These are phyloP conservation scores for Nigrospora sphaerica DNA, from an alignment of 2,329 filamentous ascomycete genomes.

Conservation along the genomic window DNA sequence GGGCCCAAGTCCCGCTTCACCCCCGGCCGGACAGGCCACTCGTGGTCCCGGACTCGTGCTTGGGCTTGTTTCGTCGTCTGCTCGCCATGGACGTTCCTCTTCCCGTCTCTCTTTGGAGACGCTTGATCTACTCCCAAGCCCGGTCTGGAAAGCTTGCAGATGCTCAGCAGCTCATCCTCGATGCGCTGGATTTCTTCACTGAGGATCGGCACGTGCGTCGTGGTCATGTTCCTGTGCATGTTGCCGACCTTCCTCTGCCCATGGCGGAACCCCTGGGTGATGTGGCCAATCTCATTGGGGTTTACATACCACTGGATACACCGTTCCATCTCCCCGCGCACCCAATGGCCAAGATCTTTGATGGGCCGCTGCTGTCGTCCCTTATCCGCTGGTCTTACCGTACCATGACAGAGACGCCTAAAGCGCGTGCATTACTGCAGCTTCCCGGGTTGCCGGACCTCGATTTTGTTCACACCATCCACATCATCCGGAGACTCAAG, in stretches of 20 bases:
- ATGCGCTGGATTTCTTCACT: conserved; percentile 33
- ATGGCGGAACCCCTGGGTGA: conserved; percentile 21
- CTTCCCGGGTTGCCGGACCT: conserved; percentile 11
- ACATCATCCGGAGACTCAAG: conserved; percentile 23
- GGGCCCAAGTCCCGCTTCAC: conserved; percentile 12
- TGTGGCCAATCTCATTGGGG: conserved; percentile 22
- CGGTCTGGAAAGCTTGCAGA: conserved; percentile 34
- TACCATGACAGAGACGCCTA: conserved; percentile 18
- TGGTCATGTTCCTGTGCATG: conserved; percentile 34
- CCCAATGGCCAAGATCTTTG: conserved; percentile 40
- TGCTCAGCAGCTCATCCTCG: conserved; percentile 34
- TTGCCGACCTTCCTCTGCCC: conserved; percentile 31
- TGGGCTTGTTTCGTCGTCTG: conserved; percentile 26
- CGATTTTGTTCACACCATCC: conserved; percentile 21
- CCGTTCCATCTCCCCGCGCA: conserved; percentile 32
- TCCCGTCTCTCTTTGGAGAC: conserved; percentile 32
- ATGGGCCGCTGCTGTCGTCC: conserved; percentile 26
- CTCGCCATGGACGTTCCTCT: conserved; percentile 31
- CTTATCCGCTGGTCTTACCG: conserved; percentile 41
- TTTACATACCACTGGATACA: conserved; percentile 34
- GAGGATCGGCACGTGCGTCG: conserved; percentile 15
- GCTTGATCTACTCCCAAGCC: conserved; percentile 35
- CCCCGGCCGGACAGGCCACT: background rate
- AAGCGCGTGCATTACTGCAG: conserved; percentile 3
- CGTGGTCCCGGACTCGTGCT: conserved; percentile 18